Percentiles rank a stretch among this genome's conserved stretches.
Evolutionary conservation across 345 rosid genomes (phyloP).

Genomic region (Euphorbia lathyris): DNA sequence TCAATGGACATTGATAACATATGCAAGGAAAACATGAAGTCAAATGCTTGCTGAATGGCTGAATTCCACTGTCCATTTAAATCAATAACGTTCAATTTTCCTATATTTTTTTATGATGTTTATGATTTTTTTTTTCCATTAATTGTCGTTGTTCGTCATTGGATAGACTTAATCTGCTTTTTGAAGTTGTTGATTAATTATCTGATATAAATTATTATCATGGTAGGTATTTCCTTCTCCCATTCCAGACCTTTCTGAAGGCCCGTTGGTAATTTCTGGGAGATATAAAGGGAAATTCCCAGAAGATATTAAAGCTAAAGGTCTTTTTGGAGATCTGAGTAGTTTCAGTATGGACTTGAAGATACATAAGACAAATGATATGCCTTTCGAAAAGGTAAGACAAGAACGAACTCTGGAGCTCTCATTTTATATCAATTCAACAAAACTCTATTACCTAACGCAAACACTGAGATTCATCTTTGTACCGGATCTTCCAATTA

Average conservation of each 20-base stretch:
- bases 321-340: slow-evolving; percentile 57
- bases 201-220: slow-evolving; percentile 6
- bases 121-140: neutral
- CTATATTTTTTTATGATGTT: neutral
- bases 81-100: neutral
- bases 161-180: slow-evolving; percentile 9
- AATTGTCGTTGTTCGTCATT: neutral
- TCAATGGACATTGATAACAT: neutral
- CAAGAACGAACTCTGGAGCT: neutral
- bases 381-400: slow-evolving; percentile 60
- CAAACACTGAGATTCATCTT: neutral
- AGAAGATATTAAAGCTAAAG: slow-evolving; percentile 43
- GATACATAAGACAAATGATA: slow-evolving; percentile 46
- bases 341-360: slow-evolving; percentile 49
- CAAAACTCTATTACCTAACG: neutral
- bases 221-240: slow-evolving; percentile 54
- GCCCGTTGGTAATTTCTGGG: slow-evolving; percentile 55
- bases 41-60: neutral
- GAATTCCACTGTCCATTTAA: neutral
- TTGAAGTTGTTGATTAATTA: neutral
- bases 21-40: neutral
- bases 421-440: neutral
- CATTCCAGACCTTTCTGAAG: slow-evolving; percentile 60
- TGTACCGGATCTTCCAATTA: neutral
- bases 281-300: slow-evolving; percentile 68